Base-by-base conservation (phyloP, 1,284 basidiomycete genomes). In the Meripilus lineatus region DNA sequence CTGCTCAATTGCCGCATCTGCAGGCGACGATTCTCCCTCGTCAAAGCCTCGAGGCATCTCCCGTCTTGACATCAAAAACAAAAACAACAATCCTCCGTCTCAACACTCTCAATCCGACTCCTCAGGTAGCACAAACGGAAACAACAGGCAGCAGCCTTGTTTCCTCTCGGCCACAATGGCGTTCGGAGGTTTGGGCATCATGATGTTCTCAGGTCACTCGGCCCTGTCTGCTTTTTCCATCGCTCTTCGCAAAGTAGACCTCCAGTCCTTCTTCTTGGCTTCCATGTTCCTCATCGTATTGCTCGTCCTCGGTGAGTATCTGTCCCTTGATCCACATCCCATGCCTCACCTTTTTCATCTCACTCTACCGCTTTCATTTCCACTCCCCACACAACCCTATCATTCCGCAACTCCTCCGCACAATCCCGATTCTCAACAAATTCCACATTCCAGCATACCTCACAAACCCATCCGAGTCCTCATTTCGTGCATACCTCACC, bases 401-500 rank as follows among this genome's bases (percentile, higher is more conserved):
- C 30, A 50, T 48, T 43, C 30, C 41, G 32, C 38, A 32, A 47
- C 40, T 47, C 41, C 43, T 38, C 46, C 49, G 47, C n/a, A n/a
- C n/a, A 28, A 46, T 52, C 40, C 51, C 39, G 37, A 32, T 21
- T 38, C 38, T 38, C 21, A 39, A 48, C 38, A 49, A 46, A 53
- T 51, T 42, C 48, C 50, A 32, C 11, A n/a, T n/a, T n/a, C n/a
- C 63, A 95, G 94, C 93, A 37, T 93, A 93, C 71, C 79, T 93
- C 63, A 91, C 92, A 32, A 96, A 95, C 63, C 94, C 94, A 14
- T 83, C 84, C 45, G 93, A 97, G 67, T 80, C 82, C 36, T 93
- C 91, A 3, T 97, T 97, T 68, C 81, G 92, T 45, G 77, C 91
- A 13, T 94, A 93, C 68, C 84, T 98, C 57, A 97, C 93, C 25